Base-by-base conservation (phyloP, 2,329 filamentous ascomycete species). In the Apiospora marii region DNA sequence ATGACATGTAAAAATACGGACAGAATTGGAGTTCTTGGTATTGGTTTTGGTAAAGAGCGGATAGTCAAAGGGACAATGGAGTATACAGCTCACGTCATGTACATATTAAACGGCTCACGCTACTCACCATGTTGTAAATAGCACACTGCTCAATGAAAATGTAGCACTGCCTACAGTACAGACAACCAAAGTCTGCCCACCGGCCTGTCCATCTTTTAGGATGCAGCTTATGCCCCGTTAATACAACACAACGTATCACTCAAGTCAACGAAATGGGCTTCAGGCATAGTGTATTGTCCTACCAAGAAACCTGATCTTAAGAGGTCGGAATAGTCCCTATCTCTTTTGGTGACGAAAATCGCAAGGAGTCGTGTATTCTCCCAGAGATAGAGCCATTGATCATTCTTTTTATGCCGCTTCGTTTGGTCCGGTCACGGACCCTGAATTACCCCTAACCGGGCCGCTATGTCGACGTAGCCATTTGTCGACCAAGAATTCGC, bases 61-160 rank as follows among this genome's bases (percentile, higher is more conserved):
- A n/a, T 41, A 41, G 22, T 24, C 0, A 41, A n/a, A 37, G 27
- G 8, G 8, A 41, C 41, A 24, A 41, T 7, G 30, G 34, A 64
- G 34, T 22, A 41, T 13, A n/a, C 19, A 41, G 19, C 58, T 64
- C 58, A 37, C 30, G 22, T 14, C 34, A 41, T 64, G 34, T 64
- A 41, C 30, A 64, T 64, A 41, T 41, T 64, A 6, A 14, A 41
- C 30, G 34, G 10, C 58, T 14, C 34, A 41, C 58, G 19, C 58
- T 64, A 41, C 58, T 64, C 58, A 64, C 19, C 34, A 41, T 24
- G 3, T 64, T 64, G 58, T 64, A 64, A 41, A 64, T 64, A 64
- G 3, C 58, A 64, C 19, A 34, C 58, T 41, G 41, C 58, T 64
- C 58, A 64, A 64, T n/a, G 19, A n/a, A 37, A 64, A 64, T 3